Conservation (phyloP, 2,329 filamentous ascomycete genomes). For the Trichophyton rubrum region DNA sequence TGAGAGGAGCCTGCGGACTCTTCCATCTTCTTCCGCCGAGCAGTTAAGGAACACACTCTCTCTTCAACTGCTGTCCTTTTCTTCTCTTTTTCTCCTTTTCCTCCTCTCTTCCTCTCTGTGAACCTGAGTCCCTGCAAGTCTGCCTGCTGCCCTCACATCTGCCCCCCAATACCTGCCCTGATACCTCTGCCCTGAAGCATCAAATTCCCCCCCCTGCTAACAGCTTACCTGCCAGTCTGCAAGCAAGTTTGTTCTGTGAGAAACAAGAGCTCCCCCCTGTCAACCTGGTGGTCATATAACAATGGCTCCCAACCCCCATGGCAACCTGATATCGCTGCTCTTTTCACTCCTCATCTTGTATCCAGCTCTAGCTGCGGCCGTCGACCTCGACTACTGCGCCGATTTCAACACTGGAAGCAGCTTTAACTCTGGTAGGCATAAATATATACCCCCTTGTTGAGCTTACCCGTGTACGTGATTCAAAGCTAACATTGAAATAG, state of each 20-base stretch:
- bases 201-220: neutral
- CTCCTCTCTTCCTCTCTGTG: neutral
- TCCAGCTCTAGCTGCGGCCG: slow-evolving; percentile 10
- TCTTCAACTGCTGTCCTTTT: neutral
- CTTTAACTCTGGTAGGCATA: slow-evolving; percentile 25
- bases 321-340: slow-evolving; percentile 6
- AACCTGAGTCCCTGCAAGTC: too few relatives aligned
- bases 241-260: slow-evolving; percentile 1
- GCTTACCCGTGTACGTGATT: too few relatives aligned
- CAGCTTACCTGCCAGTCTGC: neutral
- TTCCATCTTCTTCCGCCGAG: slow-evolving; percentile 7
- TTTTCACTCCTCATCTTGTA: slow-evolving; percentile 3
- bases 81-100: neutral
- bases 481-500: slow-evolving; percentile 17
- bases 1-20: neutral
- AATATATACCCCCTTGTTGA: too few relatives aligned
- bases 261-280: neutral
- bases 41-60: neutral
- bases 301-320: neutral
- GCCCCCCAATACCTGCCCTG: neutral
- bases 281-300: neutral
- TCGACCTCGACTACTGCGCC: slow-evolving; percentile 32
- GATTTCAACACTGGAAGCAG: slow-evolving; percentile 33
- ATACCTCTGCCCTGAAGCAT: neutral
- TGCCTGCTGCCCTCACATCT: neutral